These are phyloP conservation scores for Podaxis sp. DNA, from an alignment of 768 basidiomycete genomes.

Conservation along the genomic window DNA sequence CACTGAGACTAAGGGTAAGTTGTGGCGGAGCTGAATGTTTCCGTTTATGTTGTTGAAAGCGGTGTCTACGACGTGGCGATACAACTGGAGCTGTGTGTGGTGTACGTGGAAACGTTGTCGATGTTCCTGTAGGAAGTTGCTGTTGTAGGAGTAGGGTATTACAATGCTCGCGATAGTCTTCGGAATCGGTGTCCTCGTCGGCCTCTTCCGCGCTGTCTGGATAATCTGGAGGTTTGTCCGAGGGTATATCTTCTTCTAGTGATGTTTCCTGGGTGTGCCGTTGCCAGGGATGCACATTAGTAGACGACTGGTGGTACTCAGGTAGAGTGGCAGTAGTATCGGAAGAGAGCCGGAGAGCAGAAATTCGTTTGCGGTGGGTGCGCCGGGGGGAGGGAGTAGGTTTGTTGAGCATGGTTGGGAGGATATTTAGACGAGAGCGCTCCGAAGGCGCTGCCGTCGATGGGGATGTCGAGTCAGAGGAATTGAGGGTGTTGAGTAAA, in stretches of 20 bases:
- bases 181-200: constrained; percentile 59
- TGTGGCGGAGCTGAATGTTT: constrained; percentile 7
- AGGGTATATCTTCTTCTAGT: constrained; percentile 30
- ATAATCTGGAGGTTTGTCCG: constrained; percentile 72
- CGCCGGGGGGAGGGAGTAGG: constrained; percentile 25
- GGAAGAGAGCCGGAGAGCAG: constrained; percentile 58
- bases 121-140: constrained; percentile 4
- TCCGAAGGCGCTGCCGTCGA: constrained; percentile 22
- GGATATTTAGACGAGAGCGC: constrained; percentile 10
- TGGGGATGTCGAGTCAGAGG: constrained; percentile 10
- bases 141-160: constrained; percentile 15
- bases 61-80: constrained; percentile 3
- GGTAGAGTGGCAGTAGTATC: constrained; percentile 69
- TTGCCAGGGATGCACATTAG: constrained; percentile 10
- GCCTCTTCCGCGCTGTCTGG: constrained; percentile 77
- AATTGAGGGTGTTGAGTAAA: background rate
- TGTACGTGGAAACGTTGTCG: background rate
- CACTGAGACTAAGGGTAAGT: background rate
- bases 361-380: constrained; percentile 57
- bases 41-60: constrained; percentile 10
- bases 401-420: constrained; percentile 22
- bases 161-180: constrained; percentile 25
- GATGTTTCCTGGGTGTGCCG: constrained; percentile 6
- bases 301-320: constrained; percentile 45
- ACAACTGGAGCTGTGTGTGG: background rate